Conservation (phyloP, 352 stramenopile genomes). For the Phytophthora rubi region DNA sequence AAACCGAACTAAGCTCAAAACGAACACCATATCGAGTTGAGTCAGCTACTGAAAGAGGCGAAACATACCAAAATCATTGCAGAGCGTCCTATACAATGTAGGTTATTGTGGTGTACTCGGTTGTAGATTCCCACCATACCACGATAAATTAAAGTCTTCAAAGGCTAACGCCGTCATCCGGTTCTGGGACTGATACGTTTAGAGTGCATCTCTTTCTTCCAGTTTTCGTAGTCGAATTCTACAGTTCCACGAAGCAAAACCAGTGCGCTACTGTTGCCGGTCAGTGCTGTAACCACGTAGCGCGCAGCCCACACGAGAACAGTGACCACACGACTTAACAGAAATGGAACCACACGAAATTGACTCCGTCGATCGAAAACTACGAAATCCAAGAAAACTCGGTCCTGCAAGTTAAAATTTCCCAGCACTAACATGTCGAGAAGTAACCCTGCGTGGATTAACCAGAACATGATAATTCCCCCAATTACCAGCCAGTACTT, state of each 20-base stretch:
- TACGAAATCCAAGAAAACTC: neutral
- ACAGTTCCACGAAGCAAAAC: neutral
- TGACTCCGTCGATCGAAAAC: neutral
- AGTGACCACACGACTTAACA: neutral
- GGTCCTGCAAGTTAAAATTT: neutral
- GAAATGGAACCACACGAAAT: neutral
- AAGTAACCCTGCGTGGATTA: neutral
- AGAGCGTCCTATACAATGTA: no score
- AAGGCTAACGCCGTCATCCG: no score
- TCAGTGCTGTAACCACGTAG: neutral
- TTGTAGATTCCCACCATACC: no score
- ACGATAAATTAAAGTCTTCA: no score
- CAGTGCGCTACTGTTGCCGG: neutral
- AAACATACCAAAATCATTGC: no score
- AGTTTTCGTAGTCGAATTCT: neutral
- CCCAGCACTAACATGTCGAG: neutral
- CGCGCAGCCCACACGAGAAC: neutral
- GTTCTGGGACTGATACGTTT: no score
- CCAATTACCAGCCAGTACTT: slow-evolving; percentile 6
- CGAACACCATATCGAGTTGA: no score
- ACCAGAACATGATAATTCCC: neutral
- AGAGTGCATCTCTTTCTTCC: neutral
- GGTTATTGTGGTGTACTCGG: no score
- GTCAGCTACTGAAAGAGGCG: no score
- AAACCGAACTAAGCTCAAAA: no score